Evolutionary conservation across 768 basidiomycete species (phyloP), one percentile per base, ranked within the genome.

Genomic region (Lactarius trivialis): DNA sequence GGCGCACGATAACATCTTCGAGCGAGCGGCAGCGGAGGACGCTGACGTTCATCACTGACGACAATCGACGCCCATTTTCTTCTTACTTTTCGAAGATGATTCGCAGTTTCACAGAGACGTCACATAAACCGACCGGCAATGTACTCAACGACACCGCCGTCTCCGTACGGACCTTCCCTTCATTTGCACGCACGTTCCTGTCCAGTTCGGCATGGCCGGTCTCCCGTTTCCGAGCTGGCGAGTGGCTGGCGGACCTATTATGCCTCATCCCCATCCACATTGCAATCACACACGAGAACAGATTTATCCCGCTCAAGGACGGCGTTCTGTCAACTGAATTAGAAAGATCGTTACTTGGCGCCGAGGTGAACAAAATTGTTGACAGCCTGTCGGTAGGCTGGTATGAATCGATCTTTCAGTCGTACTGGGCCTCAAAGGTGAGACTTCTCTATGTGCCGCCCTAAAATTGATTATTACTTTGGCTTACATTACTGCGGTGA

Each of bases 261-360:
- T 86, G 85, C 60, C 72, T 86, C 19, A 85, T 86, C 50, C 85
- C 85, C 0, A 85, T 86, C 34, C 85, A 86, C 26, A 76, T 86
- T 41, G 85, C 85, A 0, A 66, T 86, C 32, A 80, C 82, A 0
- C 75, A 76, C 9, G 83, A 85, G 51, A 86, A 86, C 63, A 73
- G 83, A 0, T 86, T 86, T 60, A 65, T 86, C 6, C 85, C 85
- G 0, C 72, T 86, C 21, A 85, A 83, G 61, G 34, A 34, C 9
- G 34, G 34, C 34, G 34, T 34, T 34, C 34, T 34, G 34, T 34
- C 34, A 11, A 34, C 4, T 2, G 34, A 34, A 34, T 9, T 34
- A 5, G 34, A 34, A 34, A 34, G 8, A 34, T 34, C 34, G 34
- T 9, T 34, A 34, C 34, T 34, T 34, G 34, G 34, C 2, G 34